Percentiles rank a stretch among this genome's conserved stretches.
These are phyloP conservation scores for Candida anutae DNA, from an alignment of 1,139 yeast genomes.

Conservation along the genomic window DNA sequence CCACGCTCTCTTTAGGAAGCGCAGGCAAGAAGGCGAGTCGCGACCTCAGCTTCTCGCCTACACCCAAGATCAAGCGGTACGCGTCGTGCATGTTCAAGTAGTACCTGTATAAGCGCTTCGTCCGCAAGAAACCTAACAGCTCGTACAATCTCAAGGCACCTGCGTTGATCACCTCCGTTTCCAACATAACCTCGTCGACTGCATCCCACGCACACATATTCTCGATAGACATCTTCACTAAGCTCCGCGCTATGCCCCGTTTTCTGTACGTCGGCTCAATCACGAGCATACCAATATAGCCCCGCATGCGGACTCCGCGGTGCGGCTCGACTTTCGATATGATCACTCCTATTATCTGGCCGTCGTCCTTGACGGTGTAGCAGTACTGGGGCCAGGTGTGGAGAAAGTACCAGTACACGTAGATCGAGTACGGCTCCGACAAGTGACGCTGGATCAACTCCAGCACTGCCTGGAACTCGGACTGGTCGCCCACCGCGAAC, in stretches of 20 bases:
- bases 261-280: constrained; percentile 69
- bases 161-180: constrained; percentile 77
- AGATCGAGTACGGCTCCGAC: constrained; percentile 41
- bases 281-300: constrained; percentile 95
- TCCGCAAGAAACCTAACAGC: constrained; percentile 76
- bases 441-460: constrained; percentile 27
- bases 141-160: constrained; percentile 79
- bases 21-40: constrained; percentile 26
- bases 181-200: constrained; percentile 85
- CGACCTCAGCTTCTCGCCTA: constrained; percentile 20
- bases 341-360: constrained; percentile 57
- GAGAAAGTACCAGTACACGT: constrained; percentile 42
- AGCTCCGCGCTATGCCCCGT: constrained; percentile 67
- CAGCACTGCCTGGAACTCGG: constrained; percentile 26
- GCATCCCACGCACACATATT: constrained; percentile 50
- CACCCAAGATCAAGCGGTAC: constrained; percentile 47
- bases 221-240: constrained; percentile 59
- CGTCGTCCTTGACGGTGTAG: constrained; percentile 22
- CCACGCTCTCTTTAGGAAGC: no score
- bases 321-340: constrained; percentile 82
- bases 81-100: constrained; percentile 93
- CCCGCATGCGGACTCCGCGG: constrained; percentile 62
- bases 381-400: constrained; percentile 43
- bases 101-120: constrained; percentile 76
- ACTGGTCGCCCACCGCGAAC: constrained; percentile 12